A percentile compares a stretch with the other conserved stretches of the same genome.
These are phyloP conservation scores for Parastagonospora avenae DNA, from an alignment of 2,329 filamentous ascomycete genomes.

Conservation along the genomic window DNA sequence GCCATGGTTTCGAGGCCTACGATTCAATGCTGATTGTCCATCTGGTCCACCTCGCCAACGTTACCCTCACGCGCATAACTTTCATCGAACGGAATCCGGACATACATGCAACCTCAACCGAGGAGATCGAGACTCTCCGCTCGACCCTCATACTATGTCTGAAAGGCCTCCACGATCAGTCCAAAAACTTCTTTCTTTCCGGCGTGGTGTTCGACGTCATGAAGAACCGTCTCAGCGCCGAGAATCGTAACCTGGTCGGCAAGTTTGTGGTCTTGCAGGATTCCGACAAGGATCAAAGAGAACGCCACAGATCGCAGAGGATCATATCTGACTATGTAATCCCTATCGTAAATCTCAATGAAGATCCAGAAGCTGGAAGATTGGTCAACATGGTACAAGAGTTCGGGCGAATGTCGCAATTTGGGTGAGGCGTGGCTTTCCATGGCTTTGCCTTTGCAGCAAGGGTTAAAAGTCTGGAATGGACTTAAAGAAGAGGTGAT, in stretches of 20 bases:
- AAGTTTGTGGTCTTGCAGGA: background rate
- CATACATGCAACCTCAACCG: background rate
- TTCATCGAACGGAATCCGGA: conserved; percentile 2
- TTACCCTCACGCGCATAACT: conserved; percentile 4
- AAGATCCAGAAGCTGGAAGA: conserved; percentile 2
- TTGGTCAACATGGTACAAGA: conserved; percentile 2
- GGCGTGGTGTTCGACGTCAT: conserved; percentile 3
- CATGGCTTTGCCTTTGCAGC: no score
- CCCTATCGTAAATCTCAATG: conserved; percentile 1
- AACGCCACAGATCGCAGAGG: background rate
- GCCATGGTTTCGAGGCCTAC: conserved; percentile 12
- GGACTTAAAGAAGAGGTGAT: no score
- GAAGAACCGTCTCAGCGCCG: conserved; percentile 4
- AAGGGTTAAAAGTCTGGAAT: background rate
- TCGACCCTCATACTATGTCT: conserved; percentile 17
- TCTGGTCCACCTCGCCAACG: conserved; percentile 11
- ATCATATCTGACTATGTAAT: conserved; percentile 4
- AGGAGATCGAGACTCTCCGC: conserved; percentile 7
- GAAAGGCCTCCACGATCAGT: conserved; percentile 14
- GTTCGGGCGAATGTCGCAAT: background rate
- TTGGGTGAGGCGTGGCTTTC: no score
- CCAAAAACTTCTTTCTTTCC: conserved; percentile 3
- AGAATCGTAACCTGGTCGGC: conserved; percentile 1
- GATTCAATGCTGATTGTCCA: conserved; percentile 7
- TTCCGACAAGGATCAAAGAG: background rate